A percentile compares a stretch with the other conserved stretches of the same genome.
Evolutionary conservation across 2,329 filamentous ascomycete species (phyloP).

Genomic region (Domatiomyces catenatus): DNA sequence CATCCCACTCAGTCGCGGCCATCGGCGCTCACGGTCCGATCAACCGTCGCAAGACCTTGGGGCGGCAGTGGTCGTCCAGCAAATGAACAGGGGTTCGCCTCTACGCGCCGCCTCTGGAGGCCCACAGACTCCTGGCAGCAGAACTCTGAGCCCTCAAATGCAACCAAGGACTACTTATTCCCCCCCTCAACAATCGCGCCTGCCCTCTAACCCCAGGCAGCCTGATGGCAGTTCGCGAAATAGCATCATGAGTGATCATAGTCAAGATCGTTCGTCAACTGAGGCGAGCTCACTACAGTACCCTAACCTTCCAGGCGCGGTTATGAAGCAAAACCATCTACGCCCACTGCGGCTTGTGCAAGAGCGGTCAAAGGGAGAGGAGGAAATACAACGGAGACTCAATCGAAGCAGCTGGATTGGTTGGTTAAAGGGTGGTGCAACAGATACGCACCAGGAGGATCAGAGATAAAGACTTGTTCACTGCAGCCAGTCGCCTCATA

Average conservation of each 20-base stretch:
- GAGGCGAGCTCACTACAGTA: constrained; percentile 33
- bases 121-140: constrained; percentile 38
- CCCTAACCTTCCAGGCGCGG: constrained; percentile 48
- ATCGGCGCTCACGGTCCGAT: constrained; percentile 37
- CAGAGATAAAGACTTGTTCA: background rate
- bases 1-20: constrained; percentile 30
- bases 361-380: constrained; percentile 43
- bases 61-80: constrained; percentile 62
- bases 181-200: constrained; percentile 18
- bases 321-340: constrained; percentile 54
- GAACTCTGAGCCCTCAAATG: constrained; percentile 38
- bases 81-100: constrained; percentile 69
- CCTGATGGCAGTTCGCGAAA: constrained; percentile 52
- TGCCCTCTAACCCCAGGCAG: constrained; percentile 26
- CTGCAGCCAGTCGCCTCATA: background rate
- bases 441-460: background rate
- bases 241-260: constrained; percentile 35
- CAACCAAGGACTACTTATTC: constrained; percentile 46
- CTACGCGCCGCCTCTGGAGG: constrained; percentile 31
- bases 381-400: constrained; percentile 30
- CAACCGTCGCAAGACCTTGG: constrained; percentile 23
- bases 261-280: constrained; percentile 30
- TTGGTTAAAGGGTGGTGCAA: constrained; percentile 25
- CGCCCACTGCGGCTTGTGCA: constrained; percentile 76
- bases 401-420: constrained; percentile 33